Evolutionary conservation across 75 land plant genomes (phyloP), one percentile per base, ranked within the genome.

Genomic region (Cupressus sempervirens): DNA sequence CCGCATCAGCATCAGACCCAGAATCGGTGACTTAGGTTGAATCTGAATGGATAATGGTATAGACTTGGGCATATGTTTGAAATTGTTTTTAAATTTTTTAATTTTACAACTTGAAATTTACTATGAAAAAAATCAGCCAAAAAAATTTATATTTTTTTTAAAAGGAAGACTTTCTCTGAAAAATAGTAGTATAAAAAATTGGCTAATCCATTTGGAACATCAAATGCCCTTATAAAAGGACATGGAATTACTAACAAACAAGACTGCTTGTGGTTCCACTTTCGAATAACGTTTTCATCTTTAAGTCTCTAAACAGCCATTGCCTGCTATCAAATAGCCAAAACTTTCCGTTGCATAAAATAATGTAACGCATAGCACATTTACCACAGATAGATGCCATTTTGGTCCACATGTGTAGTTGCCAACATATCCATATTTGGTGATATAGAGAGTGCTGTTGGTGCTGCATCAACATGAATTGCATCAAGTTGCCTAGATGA

Each of bases 401-500:
- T 98, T 80, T 91, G 96, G 84, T 90, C 97, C 52, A 95, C 96
- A 90, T 98, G 99, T 52, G 97, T 80, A 58, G 99, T 98, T 67
- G 99, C 99, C 82, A 98, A 87, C 84, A 96, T 84, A 89, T 98
- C 99, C 99, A 98, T 98, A 67, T 87, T 87, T 4, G 99, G 99
- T 76, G 99, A 96, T 35, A 98, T 87, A 29, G 99, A 93, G 35
- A 98, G 83, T 23, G 97, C 94, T 40, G 99, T 95, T 4, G 97
- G 89, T 62, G 99, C 83, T 35, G 93, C 91, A 81, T 92, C 97
- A 56, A 96, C 91, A 76, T 84, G 91, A 82, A 96, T 86, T 62
- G 99, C 97, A 90, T 98, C 99, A n/a, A 98, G 89, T 84, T 93
- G 99, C 86, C 93, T 96, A 8, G 97, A 92, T 52, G 95, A 87